These are phyloP conservation scores for Cladosporium austrohemisphaericum DNA, from an alignment of 2,329 filamentous ascomycete species.

Conservation along the genomic window DNA sequence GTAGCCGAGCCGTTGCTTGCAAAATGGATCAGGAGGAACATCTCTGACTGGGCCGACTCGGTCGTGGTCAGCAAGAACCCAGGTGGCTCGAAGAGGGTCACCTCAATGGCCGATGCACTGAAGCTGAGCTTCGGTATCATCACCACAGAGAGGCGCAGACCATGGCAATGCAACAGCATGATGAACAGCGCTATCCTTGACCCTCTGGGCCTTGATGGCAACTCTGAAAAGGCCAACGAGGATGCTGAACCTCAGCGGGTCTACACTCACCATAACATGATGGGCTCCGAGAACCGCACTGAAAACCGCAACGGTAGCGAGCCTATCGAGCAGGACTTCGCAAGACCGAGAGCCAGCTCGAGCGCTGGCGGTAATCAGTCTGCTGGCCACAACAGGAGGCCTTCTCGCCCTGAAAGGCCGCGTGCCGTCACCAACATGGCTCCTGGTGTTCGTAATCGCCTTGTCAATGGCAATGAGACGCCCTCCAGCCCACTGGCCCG, in stretches of 20 bases:
- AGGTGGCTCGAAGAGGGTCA: conserved; percentile 94
- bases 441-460: conserved; percentile 21
- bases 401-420: conserved; percentile 10
- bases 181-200: conserved; percentile 72
- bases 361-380: conserved; percentile 15
- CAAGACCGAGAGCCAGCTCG: conserved; percentile 19
- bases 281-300: not conserved
- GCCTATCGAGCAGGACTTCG: conserved; percentile 28
- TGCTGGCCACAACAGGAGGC: conserved; percentile 8
- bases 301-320: conserved; percentile 5
- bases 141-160: conserved; percentile 68
- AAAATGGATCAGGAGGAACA: conserved; percentile 88
- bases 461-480: conserved; percentile 26
- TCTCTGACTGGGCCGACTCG: conserved; percentile 81
- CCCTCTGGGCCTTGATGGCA: conserved; percentile 40
- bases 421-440: conserved; percentile 13
- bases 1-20: conserved; percentile 93
- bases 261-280: conserved; percentile 4
- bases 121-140: conserved; percentile 98
- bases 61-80: conserved; percentile 98
- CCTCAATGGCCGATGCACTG: conserved; percentile 87
- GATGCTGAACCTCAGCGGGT: conserved; percentile 28
- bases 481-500: conserved; percentile 30
- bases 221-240: conserved; percentile 12
- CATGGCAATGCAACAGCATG: conserved; percentile 56